phyloP scores from a whole-genome alignment of 2,329 filamentous ascomycete species.

The Neophaeococcomyces aloes region DNA sequence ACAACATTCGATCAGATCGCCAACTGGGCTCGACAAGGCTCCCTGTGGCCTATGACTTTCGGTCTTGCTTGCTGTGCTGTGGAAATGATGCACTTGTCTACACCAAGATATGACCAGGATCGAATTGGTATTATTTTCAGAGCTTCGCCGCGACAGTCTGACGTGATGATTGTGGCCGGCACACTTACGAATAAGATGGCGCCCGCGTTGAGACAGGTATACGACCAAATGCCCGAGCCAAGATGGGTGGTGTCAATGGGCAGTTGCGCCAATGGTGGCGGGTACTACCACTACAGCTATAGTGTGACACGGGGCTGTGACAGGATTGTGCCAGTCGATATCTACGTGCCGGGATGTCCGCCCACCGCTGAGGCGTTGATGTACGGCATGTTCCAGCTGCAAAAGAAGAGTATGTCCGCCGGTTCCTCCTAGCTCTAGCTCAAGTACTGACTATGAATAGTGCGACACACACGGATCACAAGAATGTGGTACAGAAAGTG shows the following conservation, averaged over 20 bases:
- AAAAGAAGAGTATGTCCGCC: constrained; percentile 50
- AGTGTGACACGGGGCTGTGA: constrained; percentile 65
- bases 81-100: constrained; percentile 88
- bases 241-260: constrained; percentile 82
- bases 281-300: constrained; percentile 83
- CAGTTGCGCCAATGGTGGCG: constrained; percentile 72
- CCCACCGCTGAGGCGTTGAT: constrained; percentile 44
- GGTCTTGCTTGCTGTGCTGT: constrained; percentile 80
- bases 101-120: constrained; percentile 81
- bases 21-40: constrained; percentile 77
- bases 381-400: constrained; percentile 60
- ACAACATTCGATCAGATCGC: constrained; percentile 52
- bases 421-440: neutral
- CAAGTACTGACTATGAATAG: constrained; percentile 8
- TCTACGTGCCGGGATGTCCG: constrained; percentile 66
- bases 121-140: constrained; percentile 83
- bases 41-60: constrained; percentile 82
- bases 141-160: constrained; percentile 74
- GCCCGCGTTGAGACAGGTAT: constrained; percentile 76
- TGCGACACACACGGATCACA: constrained; percentile 39
- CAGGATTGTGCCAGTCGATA: constrained; percentile 66
- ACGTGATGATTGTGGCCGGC: constrained; percentile 89
- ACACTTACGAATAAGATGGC: constrained; percentile 97
- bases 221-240: constrained; percentile 92
- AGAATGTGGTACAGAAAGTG: constrained; percentile 47